Evolutionary conservation across 1,139 yeast genomes (phyloP), one percentile per base, ranked within the genome.

Genomic region (Pichia inconspicua): DNA sequence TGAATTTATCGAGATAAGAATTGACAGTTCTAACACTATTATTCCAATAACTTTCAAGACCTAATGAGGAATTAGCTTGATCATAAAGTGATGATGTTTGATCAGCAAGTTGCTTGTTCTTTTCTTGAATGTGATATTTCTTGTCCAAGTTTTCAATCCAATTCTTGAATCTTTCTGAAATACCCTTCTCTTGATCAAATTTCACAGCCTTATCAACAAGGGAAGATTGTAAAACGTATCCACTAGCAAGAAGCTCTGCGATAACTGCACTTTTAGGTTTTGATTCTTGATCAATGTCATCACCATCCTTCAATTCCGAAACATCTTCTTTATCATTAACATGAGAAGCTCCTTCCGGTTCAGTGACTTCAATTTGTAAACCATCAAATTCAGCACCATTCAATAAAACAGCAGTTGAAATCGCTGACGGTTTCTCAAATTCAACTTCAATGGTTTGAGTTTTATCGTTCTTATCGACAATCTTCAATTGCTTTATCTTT

Each of bases 341-440:
- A 9, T 14, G 22, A 5, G 47, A 25, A 55, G 49, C 7, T 52
- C 55, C 46, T 31, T 34, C 45, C 5, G 55, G 47, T 8, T 53
- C 53, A 3, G 49, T 53, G 14, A 58, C 55, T 28, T 54, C 54
- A 34, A 58, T 51, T 10, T 53, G 40, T 4, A 58, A 51, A 11
- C 84, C 83, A 45, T 78, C 85, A 46, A 84, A 73, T 62, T 82
- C 88, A 5, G 92, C 89, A 46, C 85, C 90, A 55, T 82, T 78
- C 50, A 85, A 69, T 50, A 85, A 70, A 30, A 83, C 63, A 0
- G 95, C 94, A n/a, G 92, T 84, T 41, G 78, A 72, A 48, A 82
- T 75, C 2, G 94, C 95, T 54, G 77, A 75, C 11, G 75, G 69
- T 53, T 73, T 74, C 48, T 71, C 78, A 63, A 84, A 85, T 43